Base-by-base conservation (phyloP, 2,329 filamentous ascomycete genomes). In the Fusarium sambucinum region DNA sequence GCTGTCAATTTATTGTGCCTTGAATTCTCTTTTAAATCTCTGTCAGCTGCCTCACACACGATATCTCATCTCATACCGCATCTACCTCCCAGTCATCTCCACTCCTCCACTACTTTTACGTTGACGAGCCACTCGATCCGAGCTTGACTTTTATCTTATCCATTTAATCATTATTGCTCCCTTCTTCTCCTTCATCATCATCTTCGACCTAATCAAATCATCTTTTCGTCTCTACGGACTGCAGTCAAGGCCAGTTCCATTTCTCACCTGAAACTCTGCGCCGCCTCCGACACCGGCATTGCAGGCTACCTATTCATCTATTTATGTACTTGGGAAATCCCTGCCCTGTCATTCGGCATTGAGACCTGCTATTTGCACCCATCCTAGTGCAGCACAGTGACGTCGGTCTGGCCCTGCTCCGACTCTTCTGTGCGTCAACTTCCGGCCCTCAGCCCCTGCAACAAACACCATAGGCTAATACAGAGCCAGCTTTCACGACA, bases 71-170 rank as follows among this genome's bases (percentile, higher is more conserved):
- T 8, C 29, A 25, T 29, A 23, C 11, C 38, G n/a, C 30, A 47
- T 35, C n/a, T n/a, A 16, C 33, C 16, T 55, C 37, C 44, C 48
- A 46, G 38, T 48, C 67, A 69, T 71, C 70, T 71, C 70, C 70
- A 73, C 70, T 70, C 60, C 45, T 59, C 71, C 68, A 63, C 65
- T n/a, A 27, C 33, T 23, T 60, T n/a, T 21, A 29, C n/a, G 21
- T 37, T 40, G 52, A 38, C 35, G 35, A 52, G 42, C 65, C 55
- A 37, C 47, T 51, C 23, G 23, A 38, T 66, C 66, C 30, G 33
- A 40, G 16, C 40, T 55, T 53, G 40, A 59, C 37, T 56, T 59
- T 69, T 55, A 59, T 55, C 47, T 44, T 25, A 27, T 55, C 48
- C 40, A 45, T 48, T 66, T 45, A 42, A 53, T 38, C 14, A n/a